Evolutionary conservation across 371 early-diverging fungal genomes (phyloP), one percentile per base, ranked within the genome.

Genomic region (Cokeromyces recurvatus): DNA sequence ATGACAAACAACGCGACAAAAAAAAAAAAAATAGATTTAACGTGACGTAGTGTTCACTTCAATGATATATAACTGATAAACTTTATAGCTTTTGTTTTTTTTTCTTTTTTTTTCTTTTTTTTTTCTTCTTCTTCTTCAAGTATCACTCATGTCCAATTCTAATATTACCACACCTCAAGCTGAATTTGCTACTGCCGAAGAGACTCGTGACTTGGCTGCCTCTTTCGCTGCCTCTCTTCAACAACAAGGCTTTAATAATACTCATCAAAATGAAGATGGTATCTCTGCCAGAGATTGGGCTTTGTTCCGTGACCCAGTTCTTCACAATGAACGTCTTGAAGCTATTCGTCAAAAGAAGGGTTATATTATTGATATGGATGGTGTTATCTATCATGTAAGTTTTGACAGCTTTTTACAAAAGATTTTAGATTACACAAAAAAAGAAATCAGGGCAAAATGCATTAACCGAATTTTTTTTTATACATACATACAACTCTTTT

Each of bases 351-450:
- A 58, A 53, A 84, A 80, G 66, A 73, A 81, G 64, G 81, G 74
- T 19, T 84, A 71, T 55, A 79, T 81, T 39, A 74, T 76, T 57
- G 81, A 84, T 68, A 84, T 84, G 81, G 81, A 84, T 60, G 84
- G 84, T 56, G 84, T 84, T 32, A 78, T 84, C 46, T 84, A 84
- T 47, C 81, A 81, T 35, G 84, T 71, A 68, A 63, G 63, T 68
- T 32, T 43, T 44, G 17, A 35, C 11, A 17, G 29, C 5, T 8
- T 34, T 34, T 11, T 34, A 32, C 6, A n/a, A 23, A 17, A 20
- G 2, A 16, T 15, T 24, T 11, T 0, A 17, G 19, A 32, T 32
- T 15, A 9, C n/a, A n/a, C n/a, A n/a, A n/a, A n/a, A n/a, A n/a
- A n/a, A n/a, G n/a, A n/a, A n/a, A n/a, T n/a, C n/a, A n/a, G n/a